Percentiles rank a stretch among this genome's conserved stretches.
Conservation (phyloP, 192 early-diverging fungal species). For the Backusella liffmaniae region DNA sequence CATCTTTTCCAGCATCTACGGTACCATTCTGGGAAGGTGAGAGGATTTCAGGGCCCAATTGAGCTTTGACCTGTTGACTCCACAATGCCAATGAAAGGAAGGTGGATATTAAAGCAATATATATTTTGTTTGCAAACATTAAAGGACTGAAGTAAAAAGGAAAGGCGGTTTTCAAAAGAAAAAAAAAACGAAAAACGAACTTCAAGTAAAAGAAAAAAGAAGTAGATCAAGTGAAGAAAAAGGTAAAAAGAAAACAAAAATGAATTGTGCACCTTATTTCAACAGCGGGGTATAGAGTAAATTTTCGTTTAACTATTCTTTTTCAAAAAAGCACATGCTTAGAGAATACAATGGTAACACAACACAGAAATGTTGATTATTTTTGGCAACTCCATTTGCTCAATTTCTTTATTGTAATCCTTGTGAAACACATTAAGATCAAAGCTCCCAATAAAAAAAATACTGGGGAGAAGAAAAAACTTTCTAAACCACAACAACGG, state of each 20-base stretch:
- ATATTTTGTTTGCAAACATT: background rate
- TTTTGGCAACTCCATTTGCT: slow-evolving; percentile 2
- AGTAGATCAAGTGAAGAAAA: slow-evolving; percentile 5
- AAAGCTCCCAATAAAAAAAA: background rate
- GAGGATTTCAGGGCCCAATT: slow-evolving; percentile 23
- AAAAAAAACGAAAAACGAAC: background rate
- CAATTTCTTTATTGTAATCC: background rate
- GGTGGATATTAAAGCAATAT: slow-evolving; percentile 1
- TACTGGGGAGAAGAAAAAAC: background rate
- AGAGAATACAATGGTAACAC: background rate
- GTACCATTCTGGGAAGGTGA: slow-evolving; percentile 27
- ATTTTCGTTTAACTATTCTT: slow-evolving; percentile 4
- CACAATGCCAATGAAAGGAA: slow-evolving; percentile 3
- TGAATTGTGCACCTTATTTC: slow-evolving; percentile 1
- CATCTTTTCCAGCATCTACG: slow-evolving; percentile 19
- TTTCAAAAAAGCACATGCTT: slow-evolving; percentile 7
- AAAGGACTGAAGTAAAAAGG: slow-evolving; percentile 2
- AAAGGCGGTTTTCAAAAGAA: background rate
- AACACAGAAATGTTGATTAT: slow-evolving; percentile 3
- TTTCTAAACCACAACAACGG: background rate
- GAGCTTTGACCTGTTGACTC: slow-evolving; percentile 13
- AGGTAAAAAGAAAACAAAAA: background rate
- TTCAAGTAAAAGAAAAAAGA: background rate
- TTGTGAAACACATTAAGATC: background rate
- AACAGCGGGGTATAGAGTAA: background rate